Conservation (phyloP, 768 basidiomycete species). For the Rickenella mellea region DNA sequence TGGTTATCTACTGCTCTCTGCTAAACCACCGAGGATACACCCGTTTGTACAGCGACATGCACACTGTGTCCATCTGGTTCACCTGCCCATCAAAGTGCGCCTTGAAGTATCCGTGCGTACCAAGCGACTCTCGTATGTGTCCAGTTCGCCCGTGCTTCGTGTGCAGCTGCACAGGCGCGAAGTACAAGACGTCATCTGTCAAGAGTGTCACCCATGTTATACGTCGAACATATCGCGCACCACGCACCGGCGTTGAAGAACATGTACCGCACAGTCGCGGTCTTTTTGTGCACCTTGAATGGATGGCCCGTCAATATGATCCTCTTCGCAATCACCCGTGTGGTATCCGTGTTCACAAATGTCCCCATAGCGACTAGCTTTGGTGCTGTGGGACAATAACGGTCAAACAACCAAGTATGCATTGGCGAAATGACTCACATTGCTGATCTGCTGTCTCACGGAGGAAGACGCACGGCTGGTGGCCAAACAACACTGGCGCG, state of each 20-base stretch:
- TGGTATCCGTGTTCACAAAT: conserved; percentile 84
- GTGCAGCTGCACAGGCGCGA: conserved; percentile 85
- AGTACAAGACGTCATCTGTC: conserved; percentile 81
- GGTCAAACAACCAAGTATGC: conserved; percentile 2
- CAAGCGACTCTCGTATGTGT: conserved; percentile 85
- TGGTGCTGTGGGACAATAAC: conserved; percentile 38
- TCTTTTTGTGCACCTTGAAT: conserved; percentile 94
- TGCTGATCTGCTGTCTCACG: conserved; percentile 57
- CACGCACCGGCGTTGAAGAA: conserved; percentile 81
- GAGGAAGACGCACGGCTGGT: conserved; percentile 69
- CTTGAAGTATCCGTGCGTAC: conserved; percentile 97
- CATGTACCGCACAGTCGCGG: conserved; percentile 96
- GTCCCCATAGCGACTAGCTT: conserved; percentile 84
- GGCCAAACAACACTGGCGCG: conserved; percentile 83
- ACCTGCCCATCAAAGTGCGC: conserved; percentile 90
- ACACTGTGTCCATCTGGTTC: conserved; percentile 94
- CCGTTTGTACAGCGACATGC: conserved; percentile 92
- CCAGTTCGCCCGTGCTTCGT: conserved; percentile 88
- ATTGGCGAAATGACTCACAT: conserved; percentile 42
- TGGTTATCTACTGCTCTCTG: too few species aligned
- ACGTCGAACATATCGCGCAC: too few species aligned
- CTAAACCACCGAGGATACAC: conserved; percentile 92
- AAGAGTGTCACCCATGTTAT: conserved; percentile 6
- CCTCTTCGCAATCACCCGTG: conserved; percentile 87
- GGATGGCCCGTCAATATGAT: conserved; percentile 93